Percentiles rank a stretch among this genome's conserved stretches.
phyloP scores from a whole-genome alignment of 371 early-diverging fungal genomes.

The Nosema muscidifuracis region DNA sequence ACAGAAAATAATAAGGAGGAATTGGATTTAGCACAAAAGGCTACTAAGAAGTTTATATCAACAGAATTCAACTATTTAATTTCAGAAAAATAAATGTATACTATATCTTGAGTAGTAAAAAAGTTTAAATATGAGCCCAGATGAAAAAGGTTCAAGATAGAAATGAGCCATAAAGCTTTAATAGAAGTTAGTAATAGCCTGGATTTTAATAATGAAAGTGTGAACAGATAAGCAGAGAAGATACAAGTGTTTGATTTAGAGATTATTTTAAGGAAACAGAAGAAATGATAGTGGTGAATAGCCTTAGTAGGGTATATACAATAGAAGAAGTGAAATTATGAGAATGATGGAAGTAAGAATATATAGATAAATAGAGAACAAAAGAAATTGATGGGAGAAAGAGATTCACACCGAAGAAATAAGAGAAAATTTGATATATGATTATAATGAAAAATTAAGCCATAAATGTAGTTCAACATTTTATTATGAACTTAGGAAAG shows the following conservation, averaged over 20 bases:
- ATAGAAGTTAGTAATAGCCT: slow-evolving; percentile 18
- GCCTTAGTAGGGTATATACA: slow-evolving; percentile 31
- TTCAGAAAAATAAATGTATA: slow-evolving; percentile 43
- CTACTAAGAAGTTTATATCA: slow-evolving; percentile 14
- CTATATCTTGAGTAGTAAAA: slow-evolving; percentile 30
- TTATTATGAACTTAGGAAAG: background rate
- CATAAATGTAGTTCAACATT: background rate
- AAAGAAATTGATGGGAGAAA: background rate
- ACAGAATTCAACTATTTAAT: slow-evolving; percentile 32
- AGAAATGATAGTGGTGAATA: slow-evolving; percentile 21
- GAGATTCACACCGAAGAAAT: background rate
- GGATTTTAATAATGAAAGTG: slow-evolving; percentile 1
- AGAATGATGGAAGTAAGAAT: background rate
- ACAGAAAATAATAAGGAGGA: slow-evolving; percentile 30
- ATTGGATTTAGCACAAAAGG: slow-evolving; percentile 3
- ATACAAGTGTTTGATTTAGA: slow-evolving; percentile 24
- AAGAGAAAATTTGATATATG: background rate
- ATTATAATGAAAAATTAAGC: slow-evolving; percentile 9
- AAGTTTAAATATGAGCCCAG: slow-evolving; percentile 34
- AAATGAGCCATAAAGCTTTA: slow-evolving; percentile 52
- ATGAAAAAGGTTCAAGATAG: slow-evolving; percentile 37
- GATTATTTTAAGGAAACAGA: slow-evolving; percentile 18
- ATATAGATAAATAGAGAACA: background rate
- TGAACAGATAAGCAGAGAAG: slow-evolving; percentile 29
- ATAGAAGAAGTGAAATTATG: background rate